Base-by-base conservation (phyloP, 495 filamentous ascomycete genomes). In the Penicillium simplicissimum region DNA sequence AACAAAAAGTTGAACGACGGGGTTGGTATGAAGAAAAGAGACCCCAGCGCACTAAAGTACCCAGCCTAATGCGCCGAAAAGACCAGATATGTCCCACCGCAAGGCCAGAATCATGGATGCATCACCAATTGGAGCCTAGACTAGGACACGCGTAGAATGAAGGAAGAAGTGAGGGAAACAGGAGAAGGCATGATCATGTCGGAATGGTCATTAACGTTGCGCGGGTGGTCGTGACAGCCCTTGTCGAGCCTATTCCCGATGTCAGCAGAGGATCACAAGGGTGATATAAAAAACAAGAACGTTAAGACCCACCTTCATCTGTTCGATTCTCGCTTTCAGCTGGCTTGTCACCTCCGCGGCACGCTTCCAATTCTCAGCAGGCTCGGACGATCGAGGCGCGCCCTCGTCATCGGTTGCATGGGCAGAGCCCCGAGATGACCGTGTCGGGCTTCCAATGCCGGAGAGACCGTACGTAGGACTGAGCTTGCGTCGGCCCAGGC, bases 271-370 rank as follows among this genome's bases (percentile, higher is more conserved):
- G 37, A 35, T 19, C 35, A 10, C 23, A 42, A 36, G 21, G 15
- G 0, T 2, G 7, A 31, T n/a, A 15, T 6, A 6, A 25, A 0
- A 8, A 0, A n/a, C 25, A 8, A n/a, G 3, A 13, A n/a, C 15
- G 23, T 7, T 35, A 4, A 7, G 25, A 74, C 84, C 48, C 64
- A 89, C 87, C 84, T 90, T 90, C 87, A 90, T 90, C 73, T 87
- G 79, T 82, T 99, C 96, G 74, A 99, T 99, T 74, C 94, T 84
- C 45, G 93, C 89, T 81, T 98, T 99, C 68, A 99, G 76, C 74
- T 95, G 92, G 74, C 90, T 97, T 42, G 96, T 99, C 11, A 99
- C 96, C 79, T 99, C 96, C n/a, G 95, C 95, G 33, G 96, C 96
- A 66, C 96, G 80, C 80, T 93, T 96, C 93, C 95, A 99, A 71